Base-by-base conservation (phyloP, 2,329 filamentous ascomycete species). In the Alternaria atra region DNA sequence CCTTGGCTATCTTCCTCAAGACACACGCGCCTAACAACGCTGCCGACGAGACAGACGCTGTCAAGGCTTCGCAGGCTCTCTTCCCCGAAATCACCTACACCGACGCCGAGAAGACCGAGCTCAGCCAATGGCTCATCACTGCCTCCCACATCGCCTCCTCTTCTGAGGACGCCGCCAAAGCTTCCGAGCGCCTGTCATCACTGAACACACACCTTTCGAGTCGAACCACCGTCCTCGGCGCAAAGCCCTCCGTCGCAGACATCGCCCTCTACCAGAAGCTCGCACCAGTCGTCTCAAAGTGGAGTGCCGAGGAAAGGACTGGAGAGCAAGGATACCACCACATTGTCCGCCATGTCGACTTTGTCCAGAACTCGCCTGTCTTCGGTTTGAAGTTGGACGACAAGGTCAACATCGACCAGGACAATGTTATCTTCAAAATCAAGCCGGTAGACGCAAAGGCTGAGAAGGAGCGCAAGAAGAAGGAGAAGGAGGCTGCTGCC, bases 401-500 rank as follows among this genome's bases (percentile, higher is more conserved):
- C 75, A 97, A 95, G 85, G 82, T 97, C 73, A 82, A 83, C 68
- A 87, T 98, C 69, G 89, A 97, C 78, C 83, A 88, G 52, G 89
- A 93, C 72, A 90, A 94, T 71, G 87, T 98, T 61, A 86, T 92
- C 65, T 94, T 93, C 79, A 90, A 94, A 72, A 94, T 95, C 83
- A 94, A 94, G 70, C 91, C 91, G 20, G 88, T 94, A 64, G 93
- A 97, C 69, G 89, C 91, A 72, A 97, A 96, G 85, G 93, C 93
- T 58, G 94, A 97, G 85, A 97, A 97, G 85, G 94, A 97, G 86
- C 89, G 91, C 48, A 87, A 94, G 81, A 97, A 97, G 90, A 97
- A 96, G 85, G 93, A 97, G 83, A 97, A 97, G 85, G 91, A 90
- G 53, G 80, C 80, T 17, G 80, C 81, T 5, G 83, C 83, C 15